Evolutionary conservation across 371 early-diverging fungal species (phyloP).

Genomic region (Batrachochytrium dendrobatidis): DNA sequence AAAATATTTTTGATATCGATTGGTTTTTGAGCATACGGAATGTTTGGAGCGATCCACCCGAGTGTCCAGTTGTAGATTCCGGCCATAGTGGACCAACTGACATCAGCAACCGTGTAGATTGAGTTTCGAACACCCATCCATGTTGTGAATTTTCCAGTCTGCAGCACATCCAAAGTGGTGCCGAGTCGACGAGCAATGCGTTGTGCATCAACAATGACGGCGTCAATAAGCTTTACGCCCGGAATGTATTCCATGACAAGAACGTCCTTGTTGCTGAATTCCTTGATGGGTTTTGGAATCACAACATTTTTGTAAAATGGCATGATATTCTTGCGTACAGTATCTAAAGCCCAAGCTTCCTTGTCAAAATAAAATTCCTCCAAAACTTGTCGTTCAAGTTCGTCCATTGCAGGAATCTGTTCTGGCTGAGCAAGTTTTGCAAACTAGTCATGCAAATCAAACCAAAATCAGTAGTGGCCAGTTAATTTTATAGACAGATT

Average conservation of each 20-base stretch:
- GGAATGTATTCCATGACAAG: constrained; percentile 7
- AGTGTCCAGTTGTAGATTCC: constrained; percentile 2
- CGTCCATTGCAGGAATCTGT: not conserved
- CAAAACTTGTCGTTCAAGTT: not conserved
- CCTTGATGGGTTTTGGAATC: not conserved
- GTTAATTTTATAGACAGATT: not conserved
- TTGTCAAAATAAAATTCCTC: constrained; percentile 2
- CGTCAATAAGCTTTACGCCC: constrained; percentile 4
- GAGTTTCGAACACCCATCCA: not conserved
- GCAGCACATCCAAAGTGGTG: not conserved
- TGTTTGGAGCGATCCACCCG: constrained; percentile 2
- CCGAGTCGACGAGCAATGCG: constrained; percentile 1
- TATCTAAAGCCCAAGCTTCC: constrained; percentile 1
- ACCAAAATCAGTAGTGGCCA: not conserved
- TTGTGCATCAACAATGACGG: not conserved
- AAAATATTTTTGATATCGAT: not conserved
- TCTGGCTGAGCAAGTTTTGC: constrained; percentile 1
- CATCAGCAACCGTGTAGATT: not conserved
- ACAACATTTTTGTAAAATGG: not conserved
- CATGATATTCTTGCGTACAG: not conserved
- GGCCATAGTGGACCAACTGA: not conserved
- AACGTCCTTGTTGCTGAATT: not conserved
- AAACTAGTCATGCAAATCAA: not conserved
- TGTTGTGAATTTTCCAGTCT: not conserved
- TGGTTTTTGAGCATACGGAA: not conserved